Evolutionary conservation across 202 grass and related monocot species (phyloP), one percentile per base, ranked within the genome.

Genomic region (Cymbopogon flexuosus): DNA sequence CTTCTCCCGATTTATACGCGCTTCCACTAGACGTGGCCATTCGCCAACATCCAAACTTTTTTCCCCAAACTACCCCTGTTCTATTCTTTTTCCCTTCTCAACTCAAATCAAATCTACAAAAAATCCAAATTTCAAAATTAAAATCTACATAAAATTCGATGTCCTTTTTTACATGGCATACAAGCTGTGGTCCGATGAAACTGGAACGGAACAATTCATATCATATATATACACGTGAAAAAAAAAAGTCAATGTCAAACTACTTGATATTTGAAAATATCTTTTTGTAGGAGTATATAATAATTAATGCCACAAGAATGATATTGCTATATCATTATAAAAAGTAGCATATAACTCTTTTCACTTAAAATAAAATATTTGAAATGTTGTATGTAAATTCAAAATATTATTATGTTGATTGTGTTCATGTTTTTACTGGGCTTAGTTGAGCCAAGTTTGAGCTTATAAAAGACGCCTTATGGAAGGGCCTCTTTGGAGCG

Each of bases 1-100:
- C 33, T 6, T 3, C 0, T 3, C 36, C 36, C 19, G 7, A 43
- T 88, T 84, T 84, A 88, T 79, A 84, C 85, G 61, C 60, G 60
- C 61, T 39, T n/a, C 73, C 65, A 16, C 16, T 37, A 29, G 33
- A 67, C 62, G 76, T 24, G 22, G 51, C 62, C 81, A 49, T 76
- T 76, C 49, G 72, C 1, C 47, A 2, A 54, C 36, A 10, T 37
- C 34, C 9, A 5, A 29, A 64, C 81, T n/a, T n/a, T 54, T 54
- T 1, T 9, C 37, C 71, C 81, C 64, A 65, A 81, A 88, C 64
- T 81, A 11, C 77, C 81, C 79, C 21, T 36, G 1, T 1, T 0
- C 18, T 6, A 22, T 13, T 35, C 0, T 49, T 49, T 51, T 51
- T 51, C 16, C 47, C 47, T 65, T 77, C 47, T 65, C 8, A 2